These are phyloP conservation scores for Wallacemonas sp. DNA, from an alignment of 208 protist species.

Conservation along the genomic window DNA sequence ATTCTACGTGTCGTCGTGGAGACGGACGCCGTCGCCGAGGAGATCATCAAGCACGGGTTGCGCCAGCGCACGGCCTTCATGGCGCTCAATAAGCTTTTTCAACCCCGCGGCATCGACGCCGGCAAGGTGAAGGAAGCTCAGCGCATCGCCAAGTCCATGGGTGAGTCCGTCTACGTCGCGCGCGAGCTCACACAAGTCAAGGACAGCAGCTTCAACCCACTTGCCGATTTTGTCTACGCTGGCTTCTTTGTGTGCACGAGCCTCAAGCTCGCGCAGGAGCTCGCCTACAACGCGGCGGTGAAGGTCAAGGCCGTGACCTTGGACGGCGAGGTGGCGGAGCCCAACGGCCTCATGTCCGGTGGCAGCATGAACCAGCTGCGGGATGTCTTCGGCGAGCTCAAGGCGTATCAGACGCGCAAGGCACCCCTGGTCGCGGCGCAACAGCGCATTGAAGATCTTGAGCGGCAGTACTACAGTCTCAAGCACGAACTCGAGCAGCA, in stretches of 20 bases:
- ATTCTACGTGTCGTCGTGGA: slow-evolving; percentile 97
- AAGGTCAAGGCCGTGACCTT: slow-evolving; percentile 95
- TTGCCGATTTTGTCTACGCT: slow-evolving; percentile 96
- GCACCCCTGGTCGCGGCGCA: slow-evolving; percentile 51
- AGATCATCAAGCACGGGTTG: slow-evolving; percentile 93
- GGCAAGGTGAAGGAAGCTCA: slow-evolving; percentile 37
- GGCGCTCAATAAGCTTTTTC: slow-evolving; percentile 94
- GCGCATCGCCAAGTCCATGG: slow-evolving; percentile 32
- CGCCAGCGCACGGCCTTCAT: slow-evolving; percentile 96
- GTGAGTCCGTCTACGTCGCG: slow-evolving; percentile 51
- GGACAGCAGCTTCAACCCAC: slow-evolving; percentile 16
- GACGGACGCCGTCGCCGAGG: slow-evolving; percentile 88
- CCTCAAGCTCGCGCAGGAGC: slow-evolving; percentile 71
- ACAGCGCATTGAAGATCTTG: slow-evolving; percentile 28
- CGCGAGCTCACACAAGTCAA: slow-evolving; percentile 78
- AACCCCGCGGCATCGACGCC: slow-evolving; percentile 14
- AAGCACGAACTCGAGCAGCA: slow-evolving; percentile 45
- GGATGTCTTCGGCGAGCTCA: slow-evolving; percentile 72
- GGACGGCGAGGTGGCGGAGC: slow-evolving; percentile 98
- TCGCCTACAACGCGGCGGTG: slow-evolving; percentile 84
- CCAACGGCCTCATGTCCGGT: slow-evolving; percentile 97
- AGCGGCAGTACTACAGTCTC: slow-evolving; percentile 40
- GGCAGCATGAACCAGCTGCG: slow-evolving; percentile 80
- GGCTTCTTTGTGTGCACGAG: slow-evolving; percentile 94
- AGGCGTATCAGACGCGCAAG: slow-evolving; percentile 33